Percentiles rank a stretch among this genome's conserved stretches.
These are phyloP conservation scores for Entomophthora muscae DNA, from an alignment of 371 early-diverging fungal species.

Conservation along the genomic window DNA sequence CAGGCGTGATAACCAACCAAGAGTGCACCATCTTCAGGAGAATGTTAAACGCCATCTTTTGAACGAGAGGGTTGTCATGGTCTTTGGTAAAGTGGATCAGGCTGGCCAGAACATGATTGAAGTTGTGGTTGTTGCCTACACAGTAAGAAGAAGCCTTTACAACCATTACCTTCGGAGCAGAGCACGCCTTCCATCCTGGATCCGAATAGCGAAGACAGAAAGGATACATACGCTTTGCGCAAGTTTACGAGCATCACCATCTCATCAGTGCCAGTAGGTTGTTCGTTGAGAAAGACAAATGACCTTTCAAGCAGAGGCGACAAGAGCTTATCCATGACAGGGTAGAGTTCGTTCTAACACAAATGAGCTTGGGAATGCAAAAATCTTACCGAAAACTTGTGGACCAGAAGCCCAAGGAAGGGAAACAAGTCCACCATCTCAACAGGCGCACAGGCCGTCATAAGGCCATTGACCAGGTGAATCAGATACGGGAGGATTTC, in stretches of 20 bases:
- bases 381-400: constrained; percentile 63
- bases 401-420: constrained; percentile 61
- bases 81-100: constrained; percentile 43
- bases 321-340: constrained; percentile 54
- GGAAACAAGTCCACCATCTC: constrained; percentile 79
- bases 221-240: constrained; percentile 62
- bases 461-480: constrained; percentile 54
- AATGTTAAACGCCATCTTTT: constrained; percentile 70
- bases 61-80: constrained; percentile 33
- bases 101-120: constrained; percentile 56
- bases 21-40: constrained; percentile 55
- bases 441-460: constrained; percentile 50
- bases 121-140: constrained; percentile 41
- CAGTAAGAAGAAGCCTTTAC: neutral
- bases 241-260: constrained; percentile 51
- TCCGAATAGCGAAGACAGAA: constrained; percentile 66
- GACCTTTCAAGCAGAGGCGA: constrained; percentile 64
- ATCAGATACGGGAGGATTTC: constrained; percentile 67
- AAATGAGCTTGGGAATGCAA: neutral
- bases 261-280: constrained; percentile 81
- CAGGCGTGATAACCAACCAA: constrained; percentile 36
- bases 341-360: constrained; percentile 23
- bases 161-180: constrained; percentile 39
- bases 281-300: constrained; percentile 61
- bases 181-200: constrained; percentile 59